Conservation (phyloP, 306 rosid species). For the Quercus wislizeni region DNA sequence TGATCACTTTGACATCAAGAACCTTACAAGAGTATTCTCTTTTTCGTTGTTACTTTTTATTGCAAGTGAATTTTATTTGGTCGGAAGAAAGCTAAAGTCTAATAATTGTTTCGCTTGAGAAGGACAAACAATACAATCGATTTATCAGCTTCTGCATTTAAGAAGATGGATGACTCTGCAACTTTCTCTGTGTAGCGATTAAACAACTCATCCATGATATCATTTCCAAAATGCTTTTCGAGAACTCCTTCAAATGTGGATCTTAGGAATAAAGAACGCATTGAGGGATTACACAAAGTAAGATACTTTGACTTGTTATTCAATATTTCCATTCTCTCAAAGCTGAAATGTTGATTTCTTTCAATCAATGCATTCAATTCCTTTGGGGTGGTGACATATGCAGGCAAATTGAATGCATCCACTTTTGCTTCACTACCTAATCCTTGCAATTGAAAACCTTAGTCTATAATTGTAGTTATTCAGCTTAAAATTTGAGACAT, state of each 20-base stretch:
- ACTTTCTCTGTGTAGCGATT: not conserved
- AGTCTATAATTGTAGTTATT: too few species aligned
- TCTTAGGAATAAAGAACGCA: constrained; percentile 4
- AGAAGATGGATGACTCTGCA: constrained; percentile 5
- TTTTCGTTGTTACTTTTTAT: too few species aligned
- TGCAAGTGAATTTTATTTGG: too few species aligned
- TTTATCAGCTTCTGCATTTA: constrained; percentile 3
- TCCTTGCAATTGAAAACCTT: constrained; percentile 8
- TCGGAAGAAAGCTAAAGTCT: not conserved
- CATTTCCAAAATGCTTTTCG: constrained; percentile 27
- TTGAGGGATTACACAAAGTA: not conserved
- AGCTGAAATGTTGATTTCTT: constrained; percentile 21
- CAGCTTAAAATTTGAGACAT: too few species aligned
- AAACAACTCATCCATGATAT: constrained; percentile 25
- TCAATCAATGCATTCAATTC: constrained; percentile 18
- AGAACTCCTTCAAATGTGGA: constrained; percentile 17
- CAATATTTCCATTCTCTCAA: constrained; percentile 16
- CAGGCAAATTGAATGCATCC: constrained; percentile 33
- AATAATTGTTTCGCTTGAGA: constrained; percentile 22
- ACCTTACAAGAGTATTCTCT: too few species aligned
- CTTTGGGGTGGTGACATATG: constrained; percentile 10
- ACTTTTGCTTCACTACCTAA: constrained; percentile 24
- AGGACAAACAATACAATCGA: constrained; percentile 5
- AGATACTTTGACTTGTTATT: not conserved
- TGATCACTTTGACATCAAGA: too few species aligned